Evolutionary conservation across 257 asterid species (phyloP), one percentile per base, ranked within the genome.

Genomic region (Catharanthus roseus): DNA sequence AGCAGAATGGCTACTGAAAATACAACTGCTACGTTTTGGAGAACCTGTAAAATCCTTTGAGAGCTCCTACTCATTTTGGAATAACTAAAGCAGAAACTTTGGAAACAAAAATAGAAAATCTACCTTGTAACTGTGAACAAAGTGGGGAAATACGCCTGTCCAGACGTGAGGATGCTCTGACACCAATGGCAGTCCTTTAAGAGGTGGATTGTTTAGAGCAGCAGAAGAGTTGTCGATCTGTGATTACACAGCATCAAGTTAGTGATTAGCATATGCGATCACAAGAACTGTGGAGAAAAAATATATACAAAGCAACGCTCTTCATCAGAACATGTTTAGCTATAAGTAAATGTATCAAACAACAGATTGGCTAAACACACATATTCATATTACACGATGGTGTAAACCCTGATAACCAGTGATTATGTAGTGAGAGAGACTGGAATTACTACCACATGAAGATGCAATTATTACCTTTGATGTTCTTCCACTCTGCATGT

Each of bases 401-500:
- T 56, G 36, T 5, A 56, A 56, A 15, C 63, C 19, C 11, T 56
- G 8, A 3, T 29, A 31, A 58, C 24, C n/a, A 58, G 15, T 58
- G 5, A 18, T 58, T 15, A 11, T 31, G 51, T 45, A 42, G 8
- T 10, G 12, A 57, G 7, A 29, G 29, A 23, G 38, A 29, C 39
- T 10, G 21, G 21, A 57, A 57, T 10, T 28, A 28, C 64, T n/a
- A n/a, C n/a, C n/a, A 61, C 36, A 61, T 18, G 26, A 0, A 62
- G 28, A 62, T 62, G 9, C 4, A 34, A 47, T 11, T 16, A 2
- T 41, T 69, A 84, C 95, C 89, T 80, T 85, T 1, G 77, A 70
- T 68, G 74, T 67, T 3, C 72, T 80, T 60, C 86, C 68, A 29
- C 72, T 83, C 67, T 82, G 84, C 62, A 77, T 78, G 29, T 83